Percentiles rank a stretch among this genome's conserved stretches.
These are phyloP conservation scores for Aspergillus sp. DNA, from an alignment of 2,329 filamentous ascomycete species.

Conservation along the genomic window DNA sequence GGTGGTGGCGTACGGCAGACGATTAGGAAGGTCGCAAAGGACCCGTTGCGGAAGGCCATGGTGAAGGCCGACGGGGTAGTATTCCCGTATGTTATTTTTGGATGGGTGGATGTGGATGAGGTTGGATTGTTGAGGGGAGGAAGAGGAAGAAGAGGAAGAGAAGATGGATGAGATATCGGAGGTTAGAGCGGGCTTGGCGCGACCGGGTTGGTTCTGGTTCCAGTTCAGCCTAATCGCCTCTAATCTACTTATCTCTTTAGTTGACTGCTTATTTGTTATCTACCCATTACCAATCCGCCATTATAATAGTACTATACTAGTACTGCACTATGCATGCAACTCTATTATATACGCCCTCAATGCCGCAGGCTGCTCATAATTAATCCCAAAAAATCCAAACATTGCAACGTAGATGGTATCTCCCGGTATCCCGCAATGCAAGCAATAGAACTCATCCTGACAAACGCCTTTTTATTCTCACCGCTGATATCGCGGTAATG, in stretches of 20 bases:
- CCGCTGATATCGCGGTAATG: slow-evolving; percentile 49
- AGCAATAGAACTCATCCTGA: slow-evolving; percentile 19
- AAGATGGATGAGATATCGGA: not conserved
- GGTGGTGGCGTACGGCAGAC: slow-evolving; percentile 71
- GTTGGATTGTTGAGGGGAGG: slow-evolving; percentile 6
- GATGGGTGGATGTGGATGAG: not conserved
- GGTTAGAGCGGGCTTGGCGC: not conserved
- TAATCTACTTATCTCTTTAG: not conserved
- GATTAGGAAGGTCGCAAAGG: slow-evolving; percentile 96
- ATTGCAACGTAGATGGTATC: slow-evolving; percentile 35
- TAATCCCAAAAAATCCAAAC: slow-evolving; percentile 4
- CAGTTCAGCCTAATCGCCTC: not conserved
- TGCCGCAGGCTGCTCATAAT: not conserved
- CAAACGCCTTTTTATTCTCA: slow-evolving; percentile 21
- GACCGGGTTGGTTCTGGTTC: not conserved
- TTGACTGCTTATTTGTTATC: too few relatives aligned
- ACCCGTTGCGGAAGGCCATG: slow-evolving; percentile 51
- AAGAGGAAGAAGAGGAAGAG: slow-evolving; percentile 4
- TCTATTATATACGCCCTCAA: not conserved
- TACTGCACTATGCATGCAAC: not conserved
- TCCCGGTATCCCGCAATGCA: slow-evolving; percentile 32
- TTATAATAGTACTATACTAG: too few relatives aligned
- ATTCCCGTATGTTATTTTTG: not conserved
- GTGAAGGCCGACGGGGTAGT: not conserved
- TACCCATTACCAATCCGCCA: not conserved